phyloP scores from a whole-genome alignment of 2,329 filamentous ascomycete genomes.

The Fusarium multiceps region DNA sequence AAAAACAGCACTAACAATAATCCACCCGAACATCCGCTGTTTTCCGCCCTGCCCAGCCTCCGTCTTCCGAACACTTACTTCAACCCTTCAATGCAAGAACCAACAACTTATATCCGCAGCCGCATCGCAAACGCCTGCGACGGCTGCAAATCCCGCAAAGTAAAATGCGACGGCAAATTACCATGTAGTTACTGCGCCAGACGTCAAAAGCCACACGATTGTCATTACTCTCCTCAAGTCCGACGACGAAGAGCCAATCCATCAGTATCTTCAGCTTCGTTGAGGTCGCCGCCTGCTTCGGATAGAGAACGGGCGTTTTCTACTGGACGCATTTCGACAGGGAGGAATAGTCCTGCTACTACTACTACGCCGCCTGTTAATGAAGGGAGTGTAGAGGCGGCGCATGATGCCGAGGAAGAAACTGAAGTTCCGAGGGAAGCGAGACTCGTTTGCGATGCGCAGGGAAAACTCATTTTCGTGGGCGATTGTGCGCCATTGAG shows the following conservation, averaged over 20 bases:
- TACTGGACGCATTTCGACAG: rapidly evolving
- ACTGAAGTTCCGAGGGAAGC: slow-evolving; percentile 66
- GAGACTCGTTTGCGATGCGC: slow-evolving; percentile 61
- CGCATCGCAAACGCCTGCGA: slow-evolving; percentile 67
- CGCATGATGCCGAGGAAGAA: slow-evolving; percentile 57
- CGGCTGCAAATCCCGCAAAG: slow-evolving; percentile 65
- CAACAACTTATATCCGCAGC: slow-evolving; percentile 50
- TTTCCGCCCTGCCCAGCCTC: slow-evolving; percentile 21
- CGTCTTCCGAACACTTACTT: slow-evolving; percentile 29
- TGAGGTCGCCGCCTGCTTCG: slow-evolving; percentile 38
- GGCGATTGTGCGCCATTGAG: slow-evolving; percentile 67
- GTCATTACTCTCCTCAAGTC: slow-evolving; percentile 60
- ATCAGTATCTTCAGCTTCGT: slow-evolving; percentile 28
- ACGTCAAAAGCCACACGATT: slow-evolving; percentile 56
- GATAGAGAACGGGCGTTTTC: slow-evolving; percentile 32
- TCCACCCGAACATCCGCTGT: slow-evolving; percentile 27
- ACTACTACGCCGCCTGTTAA: slow-evolving; percentile 6
- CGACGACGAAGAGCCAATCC: slow-evolving; percentile 51
- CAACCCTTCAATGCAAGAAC: slow-evolving; percentile 37
- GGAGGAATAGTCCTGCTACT: neutral
- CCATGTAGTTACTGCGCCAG: slow-evolving; percentile 63
- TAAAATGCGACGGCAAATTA: slow-evolving; percentile 66
- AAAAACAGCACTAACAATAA: slow-evolving; percentile 34
- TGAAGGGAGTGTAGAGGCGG: neutral
- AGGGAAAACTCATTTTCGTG: slow-evolving; percentile 66